Evolutionary conservation across 139 green algal genomes (phyloP).

Genomic region (Desmodesmus armatus): DNA sequence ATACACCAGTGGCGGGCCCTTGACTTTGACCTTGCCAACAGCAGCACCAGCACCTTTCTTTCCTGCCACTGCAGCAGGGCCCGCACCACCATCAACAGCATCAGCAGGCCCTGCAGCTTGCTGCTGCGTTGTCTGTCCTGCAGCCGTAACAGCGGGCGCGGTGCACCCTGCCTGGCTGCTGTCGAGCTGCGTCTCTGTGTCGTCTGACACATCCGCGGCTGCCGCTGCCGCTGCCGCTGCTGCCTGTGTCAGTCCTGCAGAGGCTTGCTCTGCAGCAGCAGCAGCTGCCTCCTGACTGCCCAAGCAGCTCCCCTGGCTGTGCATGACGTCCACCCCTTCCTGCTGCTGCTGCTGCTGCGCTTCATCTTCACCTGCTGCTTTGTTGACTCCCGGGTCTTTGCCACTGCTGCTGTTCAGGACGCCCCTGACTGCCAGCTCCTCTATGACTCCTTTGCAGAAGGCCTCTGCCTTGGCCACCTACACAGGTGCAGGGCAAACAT

Average conservation of each 20-base stretch:
- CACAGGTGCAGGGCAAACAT: too few relatives aligned
- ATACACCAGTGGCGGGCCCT: background rate
- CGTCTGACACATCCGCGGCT: background rate
- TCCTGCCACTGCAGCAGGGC: background rate
- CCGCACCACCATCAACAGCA: background rate
- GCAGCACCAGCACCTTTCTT: too few relatives aligned
- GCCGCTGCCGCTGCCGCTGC: conserved; percentile 25
- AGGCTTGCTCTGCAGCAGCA: background rate
- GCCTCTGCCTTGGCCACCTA: conserved; percentile 83
- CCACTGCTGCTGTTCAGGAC: background rate
- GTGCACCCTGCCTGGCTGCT: background rate
- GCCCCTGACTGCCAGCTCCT: conserved; percentile 51
- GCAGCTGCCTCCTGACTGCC: background rate
- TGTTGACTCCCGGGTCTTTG: background rate
- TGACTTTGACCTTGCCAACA: too few relatives aligned
- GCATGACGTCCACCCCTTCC: background rate
- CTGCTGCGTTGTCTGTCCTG: background rate
- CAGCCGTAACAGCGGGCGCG: background rate
- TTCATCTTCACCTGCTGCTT: too few relatives aligned
- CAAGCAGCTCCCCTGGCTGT: background rate
- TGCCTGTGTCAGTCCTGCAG: background rate
- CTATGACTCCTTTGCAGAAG: conserved; percentile 70
- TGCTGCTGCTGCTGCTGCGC: conserved; percentile 22
- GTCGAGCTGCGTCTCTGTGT: background rate
- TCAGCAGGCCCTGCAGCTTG: background rate